A percentile compares a stretch with the other conserved stretches of the same genome.
These are phyloP conservation scores for Globisporangium spinosum DNA, from an alignment of 352 stramenopile genomes.

Conservation along the genomic window DNA sequence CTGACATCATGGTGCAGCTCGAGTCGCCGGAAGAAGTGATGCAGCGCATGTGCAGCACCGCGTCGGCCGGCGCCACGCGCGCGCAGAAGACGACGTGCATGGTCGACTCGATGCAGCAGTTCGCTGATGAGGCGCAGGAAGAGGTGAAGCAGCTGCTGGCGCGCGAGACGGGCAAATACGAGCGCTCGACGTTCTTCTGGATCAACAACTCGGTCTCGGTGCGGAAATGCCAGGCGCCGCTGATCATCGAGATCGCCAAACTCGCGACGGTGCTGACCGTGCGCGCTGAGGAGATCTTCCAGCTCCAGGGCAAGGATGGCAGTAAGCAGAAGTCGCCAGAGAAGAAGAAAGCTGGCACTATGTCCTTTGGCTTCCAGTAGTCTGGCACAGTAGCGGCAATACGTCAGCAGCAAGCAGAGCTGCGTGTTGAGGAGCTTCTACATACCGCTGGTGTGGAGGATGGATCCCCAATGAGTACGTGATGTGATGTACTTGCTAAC, in stretches of 20 bases:
- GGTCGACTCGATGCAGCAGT: slow-evolving; percentile 44
- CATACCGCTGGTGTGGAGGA: neutral
- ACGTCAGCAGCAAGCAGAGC: neutral
- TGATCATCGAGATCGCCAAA: slow-evolving; percentile 37
- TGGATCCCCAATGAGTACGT: neutral
- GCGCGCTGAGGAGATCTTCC: slow-evolving; percentile 42
- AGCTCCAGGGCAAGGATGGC: slow-evolving; percentile 20
- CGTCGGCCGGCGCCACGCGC: slow-evolving; percentile 19
- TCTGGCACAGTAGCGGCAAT: neutral
- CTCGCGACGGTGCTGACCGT: slow-evolving; percentile 45
- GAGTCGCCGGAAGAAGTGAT: slow-evolving; percentile 32
- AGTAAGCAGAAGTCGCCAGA: neutral
- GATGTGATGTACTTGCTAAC: no score
- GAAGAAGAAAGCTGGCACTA: slow-evolving; percentile 10
- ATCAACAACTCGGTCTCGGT: slow-evolving; percentile 66
- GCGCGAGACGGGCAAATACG: slow-evolving; percentile 26
- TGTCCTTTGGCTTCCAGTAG: slow-evolving; percentile 16
- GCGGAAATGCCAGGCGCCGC: slow-evolving; percentile 29
- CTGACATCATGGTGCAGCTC: slow-evolving; percentile 59
- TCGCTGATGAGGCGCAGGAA: slow-evolving; percentile 44
- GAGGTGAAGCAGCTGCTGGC: slow-evolving; percentile 41
- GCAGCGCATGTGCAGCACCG: slow-evolving; percentile 25
- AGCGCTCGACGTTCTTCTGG: slow-evolving; percentile 46
- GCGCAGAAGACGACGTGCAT: slow-evolving; percentile 40
- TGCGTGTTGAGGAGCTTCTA: no score